Conservation (phyloP, 352 stramenopile species). For the Pythium pectinolyticum region DNA sequence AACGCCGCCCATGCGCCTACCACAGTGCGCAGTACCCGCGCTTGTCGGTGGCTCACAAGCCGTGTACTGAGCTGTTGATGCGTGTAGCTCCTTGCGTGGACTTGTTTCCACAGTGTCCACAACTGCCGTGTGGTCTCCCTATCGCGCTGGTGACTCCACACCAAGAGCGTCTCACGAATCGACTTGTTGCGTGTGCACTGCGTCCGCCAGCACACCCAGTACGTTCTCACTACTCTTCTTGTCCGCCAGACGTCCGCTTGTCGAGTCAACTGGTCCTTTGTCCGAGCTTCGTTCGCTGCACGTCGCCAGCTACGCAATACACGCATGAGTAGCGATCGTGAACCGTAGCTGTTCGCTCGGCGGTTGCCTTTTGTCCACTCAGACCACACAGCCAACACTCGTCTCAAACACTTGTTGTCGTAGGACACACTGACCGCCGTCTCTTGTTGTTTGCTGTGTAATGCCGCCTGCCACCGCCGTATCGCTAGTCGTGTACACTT, state of each 20-base stretch:
- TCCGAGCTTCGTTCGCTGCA: background rate
- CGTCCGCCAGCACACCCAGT: background rate
- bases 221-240: background rate
- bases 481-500: conserved; percentile 24
- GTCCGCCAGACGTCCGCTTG: background rate
- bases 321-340: background rate
- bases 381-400: background rate
- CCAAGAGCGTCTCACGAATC: background rate
- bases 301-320: background rate
- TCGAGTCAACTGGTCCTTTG: background rate
- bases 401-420: background rate
- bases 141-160: background rate
- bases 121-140: background rate
- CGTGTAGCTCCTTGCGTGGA: background rate
- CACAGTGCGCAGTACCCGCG: background rate
- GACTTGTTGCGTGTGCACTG: background rate
- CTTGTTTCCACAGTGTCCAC: conserved; percentile 8
- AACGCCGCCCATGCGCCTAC: background rate
- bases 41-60: background rate
- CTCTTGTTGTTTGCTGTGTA: background rate
- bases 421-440: background rate
- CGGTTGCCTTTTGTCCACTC: background rate
- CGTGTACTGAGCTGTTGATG: background rate
- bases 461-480: conserved; percentile 27
- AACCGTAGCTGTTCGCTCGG: background rate